phyloP scores from a whole-genome alignment of 768 basidiomycete genomes.

The Roridomyces roridus region DNA sequence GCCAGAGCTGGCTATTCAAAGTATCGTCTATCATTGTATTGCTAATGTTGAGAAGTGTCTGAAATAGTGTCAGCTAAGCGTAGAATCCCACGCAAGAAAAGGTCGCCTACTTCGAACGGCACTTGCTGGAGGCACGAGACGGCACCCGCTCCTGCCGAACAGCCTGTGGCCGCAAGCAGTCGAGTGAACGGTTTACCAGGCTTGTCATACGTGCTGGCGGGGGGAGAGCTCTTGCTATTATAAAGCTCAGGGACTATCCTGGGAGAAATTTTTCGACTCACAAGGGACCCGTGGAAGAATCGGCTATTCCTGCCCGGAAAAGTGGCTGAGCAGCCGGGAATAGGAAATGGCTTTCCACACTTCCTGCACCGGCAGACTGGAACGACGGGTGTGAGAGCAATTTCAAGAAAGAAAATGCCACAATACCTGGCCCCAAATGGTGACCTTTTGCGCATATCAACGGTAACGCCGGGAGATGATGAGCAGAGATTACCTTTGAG shows the following conservation, averaged over 20 bases:
- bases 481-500: conserved; percentile 43
- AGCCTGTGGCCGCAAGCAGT: conserved; percentile 52
- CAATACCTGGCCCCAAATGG: conserved; percentile 60
- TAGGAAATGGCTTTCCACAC: conserved; percentile 54
- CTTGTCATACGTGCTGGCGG: conserved; percentile 53
- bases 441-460: conserved; percentile 40
- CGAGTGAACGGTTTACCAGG: conserved; percentile 57
- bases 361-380: conserved; percentile 61
- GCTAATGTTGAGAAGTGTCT: conserved; percentile 56
- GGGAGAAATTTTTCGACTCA: conserved; percentile 32
- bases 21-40: conserved; percentile 51
- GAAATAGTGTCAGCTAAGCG: background rate
- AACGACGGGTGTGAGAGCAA: background rate
- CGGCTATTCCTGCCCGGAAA: conserved; percentile 59
- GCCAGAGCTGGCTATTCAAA: conserved; percentile 62
- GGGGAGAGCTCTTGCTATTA: conserved; percentile 56
- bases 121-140: conserved; percentile 53
- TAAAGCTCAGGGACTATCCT: background rate
- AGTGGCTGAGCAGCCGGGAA: conserved; percentile 43
- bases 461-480: background rate
- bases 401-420: background rate
- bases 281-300: conserved; percentile 63
- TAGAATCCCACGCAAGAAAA: background rate
- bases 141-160: conserved; percentile 42
- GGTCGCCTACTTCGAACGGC: conserved; percentile 46